Percentiles rank a stretch among this genome's conserved stretches.
phyloP scores from a whole-genome alignment of 2,329 filamentous ascomycete genomes.

The Aschersonia sp. region DNA sequence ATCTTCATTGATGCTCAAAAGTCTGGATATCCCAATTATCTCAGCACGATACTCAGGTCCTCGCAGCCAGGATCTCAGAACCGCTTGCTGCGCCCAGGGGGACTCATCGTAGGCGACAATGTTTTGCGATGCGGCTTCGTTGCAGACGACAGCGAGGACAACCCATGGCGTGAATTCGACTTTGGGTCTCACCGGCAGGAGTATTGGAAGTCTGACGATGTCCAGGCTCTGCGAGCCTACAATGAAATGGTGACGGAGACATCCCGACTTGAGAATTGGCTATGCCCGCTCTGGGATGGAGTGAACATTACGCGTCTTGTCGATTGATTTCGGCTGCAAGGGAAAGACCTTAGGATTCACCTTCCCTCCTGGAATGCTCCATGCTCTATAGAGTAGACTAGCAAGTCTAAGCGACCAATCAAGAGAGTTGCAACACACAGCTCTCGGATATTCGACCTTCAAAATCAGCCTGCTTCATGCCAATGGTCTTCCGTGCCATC shows the following conservation, averaged over 20 bases:
- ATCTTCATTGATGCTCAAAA: constrained; percentile 34
- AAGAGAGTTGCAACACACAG: too few relatives aligned
- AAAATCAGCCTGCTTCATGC: too few relatives aligned
- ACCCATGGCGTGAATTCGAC: constrained; percentile 6
- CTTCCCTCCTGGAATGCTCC: background rate
- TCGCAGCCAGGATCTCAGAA: constrained; percentile 16
- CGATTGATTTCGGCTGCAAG: constrained; percentile 5
- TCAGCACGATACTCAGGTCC: constrained; percentile 21
- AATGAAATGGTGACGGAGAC: constrained; percentile 8
- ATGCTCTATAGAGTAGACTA: background rate
- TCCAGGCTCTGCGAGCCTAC: constrained; percentile 7
- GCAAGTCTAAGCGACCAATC: too few relatives aligned
- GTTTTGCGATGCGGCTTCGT: constrained; percentile 27
- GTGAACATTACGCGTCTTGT: constrained; percentile 13
- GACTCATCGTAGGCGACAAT: constrained; percentile 33
- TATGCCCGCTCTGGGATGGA: constrained; percentile 19
- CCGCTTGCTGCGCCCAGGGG: constrained; percentile 22
- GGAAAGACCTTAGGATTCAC: background rate
- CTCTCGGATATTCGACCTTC: too few relatives aligned
- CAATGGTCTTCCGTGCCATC: too few relatives aligned
- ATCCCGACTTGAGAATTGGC: constrained; percentile 13
- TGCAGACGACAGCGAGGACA: constrained; percentile 11
- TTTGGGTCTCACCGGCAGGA: constrained; percentile 3
- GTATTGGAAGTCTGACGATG: constrained; percentile 8
- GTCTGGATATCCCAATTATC: constrained; percentile 26